Percentiles rank a stretch among this genome's conserved stretches.
phyloP scores from a whole-genome alignment of 1,284 basidiomycete genomes.

The Fomes fomentarius region DNA sequence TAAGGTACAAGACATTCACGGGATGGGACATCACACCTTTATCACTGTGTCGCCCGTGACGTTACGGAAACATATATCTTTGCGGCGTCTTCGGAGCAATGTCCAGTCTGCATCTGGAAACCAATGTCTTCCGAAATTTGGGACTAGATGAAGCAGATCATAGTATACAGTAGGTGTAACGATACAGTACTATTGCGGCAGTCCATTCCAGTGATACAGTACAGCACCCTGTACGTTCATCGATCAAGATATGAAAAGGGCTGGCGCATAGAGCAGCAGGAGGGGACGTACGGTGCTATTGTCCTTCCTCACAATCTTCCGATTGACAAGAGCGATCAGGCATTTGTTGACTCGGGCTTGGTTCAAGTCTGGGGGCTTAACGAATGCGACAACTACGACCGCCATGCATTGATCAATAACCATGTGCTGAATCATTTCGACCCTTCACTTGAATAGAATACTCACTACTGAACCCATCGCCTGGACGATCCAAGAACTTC shows the following conservation, averaged over 20 bases:
- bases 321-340: slow-evolving; percentile 86
- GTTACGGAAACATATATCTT: too few relatives aligned
- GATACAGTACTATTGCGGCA: slow-evolving; percentile 25
- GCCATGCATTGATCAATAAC: too few relatives aligned
- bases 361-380: slow-evolving; percentile 80
- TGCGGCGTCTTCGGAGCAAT: too few relatives aligned
- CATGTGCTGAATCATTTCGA: too few relatives aligned
- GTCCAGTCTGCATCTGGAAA: too few relatives aligned
- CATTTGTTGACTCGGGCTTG: slow-evolving; percentile 94
- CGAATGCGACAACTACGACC: slow-evolving; percentile 79
- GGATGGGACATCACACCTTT: too few relatives aligned
- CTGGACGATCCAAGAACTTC: slow-evolving; percentile 60
- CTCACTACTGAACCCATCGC: slow-evolving; percentile 58
- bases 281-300: slow-evolving; percentile 56
- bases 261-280: not conserved
- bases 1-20: not conserved
- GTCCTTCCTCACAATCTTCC: slow-evolving; percentile 85
- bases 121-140: too few relatives aligned
- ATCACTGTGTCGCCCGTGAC: too few relatives aligned
- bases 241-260: not conserved
- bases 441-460: too few relatives aligned
- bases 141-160: not conserved
- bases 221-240: slow-evolving; percentile 43
- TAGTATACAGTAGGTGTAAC: not conserved
- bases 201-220: slow-evolving; percentile 52